Evolutionary conservation across 139 green algal genomes (phyloP).

Genomic region (Parachlorella kessleri): DNA sequence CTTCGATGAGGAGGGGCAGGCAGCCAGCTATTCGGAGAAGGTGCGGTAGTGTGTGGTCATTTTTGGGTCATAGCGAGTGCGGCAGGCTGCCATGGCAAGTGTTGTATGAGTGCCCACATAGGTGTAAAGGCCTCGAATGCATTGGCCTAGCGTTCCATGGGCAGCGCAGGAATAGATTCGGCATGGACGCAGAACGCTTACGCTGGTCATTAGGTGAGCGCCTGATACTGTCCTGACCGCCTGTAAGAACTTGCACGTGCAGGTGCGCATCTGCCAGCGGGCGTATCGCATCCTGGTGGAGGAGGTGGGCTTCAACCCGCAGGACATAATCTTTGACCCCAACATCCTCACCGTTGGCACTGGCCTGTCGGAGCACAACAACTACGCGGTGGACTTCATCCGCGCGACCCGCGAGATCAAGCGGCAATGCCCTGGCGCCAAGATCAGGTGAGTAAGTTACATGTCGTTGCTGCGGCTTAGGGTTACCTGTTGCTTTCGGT

Average conservation of each 20-base stretch:
- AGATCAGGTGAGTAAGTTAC: constrained; percentile 86
- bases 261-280: constrained; percentile 92
- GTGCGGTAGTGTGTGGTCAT: constrained; percentile 25
- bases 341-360: constrained; percentile 99
- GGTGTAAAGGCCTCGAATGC: no score
- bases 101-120: no score
- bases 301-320: constrained; percentile 91
- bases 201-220: no score
- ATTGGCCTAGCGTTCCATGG: no score
- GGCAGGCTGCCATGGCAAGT: no score
- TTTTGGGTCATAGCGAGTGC: no score
- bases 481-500: no score
- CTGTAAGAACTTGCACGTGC: no score
- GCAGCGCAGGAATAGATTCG: no score
- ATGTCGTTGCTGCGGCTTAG: no score
- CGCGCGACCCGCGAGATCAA: constrained; percentile 93
- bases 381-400: constrained; percentile 99
- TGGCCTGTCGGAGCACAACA: constrained; percentile 97
- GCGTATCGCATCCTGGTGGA: constrained; percentile 97
- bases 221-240: no score
- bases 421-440: constrained; percentile 89
- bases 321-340: constrained; percentile 99
- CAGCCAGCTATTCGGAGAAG: constrained; percentile 77
- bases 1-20: constrained; percentile 96
- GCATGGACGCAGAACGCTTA: no score